Evolutionary conservation across 441 rosid species (phyloP).

Genomic region (Sinapis alba): DNA sequence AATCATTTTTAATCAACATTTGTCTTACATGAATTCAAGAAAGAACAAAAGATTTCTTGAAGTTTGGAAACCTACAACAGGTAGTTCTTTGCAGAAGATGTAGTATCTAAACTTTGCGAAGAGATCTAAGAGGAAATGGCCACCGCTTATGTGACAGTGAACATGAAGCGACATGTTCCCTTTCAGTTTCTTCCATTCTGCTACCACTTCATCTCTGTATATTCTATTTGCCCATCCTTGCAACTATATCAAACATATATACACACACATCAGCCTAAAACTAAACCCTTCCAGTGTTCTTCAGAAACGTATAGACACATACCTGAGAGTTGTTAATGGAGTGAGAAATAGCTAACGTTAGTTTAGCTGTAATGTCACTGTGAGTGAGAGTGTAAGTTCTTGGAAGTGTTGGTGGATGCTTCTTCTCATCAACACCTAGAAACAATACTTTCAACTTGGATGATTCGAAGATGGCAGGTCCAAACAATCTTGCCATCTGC

Average conservation of each 20-base stretch:
- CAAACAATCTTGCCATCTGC: conserved; percentile 88
- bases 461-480: conserved; percentile 91
- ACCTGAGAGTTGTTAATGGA: conserved; percentile 95
- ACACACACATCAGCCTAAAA: background rate
- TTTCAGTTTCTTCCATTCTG: conserved; percentile 94
- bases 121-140: conserved; percentile 79
- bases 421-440: conserved; percentile 88
- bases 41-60: background rate
- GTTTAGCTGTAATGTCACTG: conserved; percentile 77
- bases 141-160: conserved; percentile 97
- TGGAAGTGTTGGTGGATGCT: conserved; percentile 83
- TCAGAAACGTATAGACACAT: background rate
- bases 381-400: conserved; percentile 92
- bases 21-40: background rate
- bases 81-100: conserved; percentile 92
- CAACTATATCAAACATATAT: conserved; percentile 49
- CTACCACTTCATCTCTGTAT: conserved; percentile 94
- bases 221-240: conserved; percentile 91
- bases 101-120: conserved; percentile 75
- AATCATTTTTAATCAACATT: background rate
- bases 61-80: conserved; percentile 56
- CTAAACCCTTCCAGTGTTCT: background rate
- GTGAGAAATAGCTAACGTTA: conserved; percentile 83
- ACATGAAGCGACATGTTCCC: conserved; percentile 96
- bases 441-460: conserved; percentile 88